Evolutionary conservation across 192 early-diverging fungal species (phyloP), one percentile per base, ranked within the genome.

Genomic region (Podila minutissima): DNA sequence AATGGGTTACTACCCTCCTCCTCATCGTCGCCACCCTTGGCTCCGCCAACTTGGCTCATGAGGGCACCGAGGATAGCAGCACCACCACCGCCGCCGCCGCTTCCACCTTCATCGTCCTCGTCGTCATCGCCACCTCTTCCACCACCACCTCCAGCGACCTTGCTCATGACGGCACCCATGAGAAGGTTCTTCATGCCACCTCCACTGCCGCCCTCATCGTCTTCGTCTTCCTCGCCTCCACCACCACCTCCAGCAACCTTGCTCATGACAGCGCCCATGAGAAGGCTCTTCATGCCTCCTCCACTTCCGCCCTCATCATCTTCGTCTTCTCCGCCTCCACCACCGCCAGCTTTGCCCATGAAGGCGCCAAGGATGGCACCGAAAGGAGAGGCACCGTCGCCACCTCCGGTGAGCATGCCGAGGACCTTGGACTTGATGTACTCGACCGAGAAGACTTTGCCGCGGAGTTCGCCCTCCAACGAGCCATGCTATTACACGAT

Each of bases 371-470:
- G 48, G 38, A 79, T 38, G 31, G 33, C 61, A n/a, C 76, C 71
- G 33, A 73, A 17, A 8, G 66, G 66, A n/a, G 65, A 62, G 3
- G 22, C 59, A 10, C 58, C 72, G 12, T 57, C 48, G 9, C 35
- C 59, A 35, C 49, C 73, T 35, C 69, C 69, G 13, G 76, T 72
- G 37, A 81, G 11, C 71, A 72, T 62, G 19, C 29, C n/a, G 20
- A 81, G n/a, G 28, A 68, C 70, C 17, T 29, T 72, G 6, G 55
- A 1, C 48, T 81, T 73, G 62, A 81, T 72, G 46, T 81, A 81
- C 2, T 81, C 76, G 31, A 58, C 5, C 4, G 71, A 73, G 76
- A 73, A 81, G 55, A 81, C 55, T 71, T 81, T 81, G 55, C 22
- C 32, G 6, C 76, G 76, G 38, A 81, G 71, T 24, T 81, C 71